Evolutionary conservation across 306 rosid genomes (phyloP).

Genomic region (Medicago arabica): DNA sequence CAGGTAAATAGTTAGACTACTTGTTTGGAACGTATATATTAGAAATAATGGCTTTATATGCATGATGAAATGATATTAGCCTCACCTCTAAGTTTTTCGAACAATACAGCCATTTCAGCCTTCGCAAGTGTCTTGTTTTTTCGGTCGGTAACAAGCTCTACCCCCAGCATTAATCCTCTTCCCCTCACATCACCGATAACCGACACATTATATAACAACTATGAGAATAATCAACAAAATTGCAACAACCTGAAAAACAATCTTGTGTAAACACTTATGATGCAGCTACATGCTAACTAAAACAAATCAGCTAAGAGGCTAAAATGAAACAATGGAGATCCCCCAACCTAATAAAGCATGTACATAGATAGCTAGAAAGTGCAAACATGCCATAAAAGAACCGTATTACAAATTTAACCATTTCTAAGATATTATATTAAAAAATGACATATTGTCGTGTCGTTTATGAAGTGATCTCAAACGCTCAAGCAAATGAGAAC

Average conservation of each 20-base stretch:
- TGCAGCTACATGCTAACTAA: not conserved
- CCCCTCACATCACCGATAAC: conserved; percentile 92
- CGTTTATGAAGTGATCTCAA: conserved; percentile 70
- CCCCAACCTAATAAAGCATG: not conserved
- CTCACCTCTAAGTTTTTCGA: conserved; percentile 87
- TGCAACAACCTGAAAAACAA: not conserved
- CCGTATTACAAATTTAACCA: conserved; percentile 4
- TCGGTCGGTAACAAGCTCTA: conserved; percentile 73
- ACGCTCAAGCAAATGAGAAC: conserved; percentile 78
- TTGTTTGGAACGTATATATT: not conserved
- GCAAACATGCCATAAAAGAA: conserved; percentile 7
- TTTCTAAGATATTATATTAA: conserved; percentile 20
- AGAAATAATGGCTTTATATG: conserved; percentile 4
- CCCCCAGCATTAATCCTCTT: conserved; percentile 85
- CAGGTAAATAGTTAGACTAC: conserved; percentile 37
- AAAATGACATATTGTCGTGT: conserved; percentile 68
- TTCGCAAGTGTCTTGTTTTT: conserved; percentile 78
- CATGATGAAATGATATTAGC: conserved; percentile 24
- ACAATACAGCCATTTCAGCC: conserved; percentile 73
- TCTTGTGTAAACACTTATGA: no score
- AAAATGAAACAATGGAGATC: no score
- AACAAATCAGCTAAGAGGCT: not conserved
- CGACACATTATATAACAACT: conserved; percentile 40
- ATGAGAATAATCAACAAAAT: conserved; percentile 32
- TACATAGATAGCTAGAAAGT: conserved; percentile 7